phyloP scores from a whole-genome alignment of 306 rosid species.

The Oxytropis ochrocephala region DNA sequence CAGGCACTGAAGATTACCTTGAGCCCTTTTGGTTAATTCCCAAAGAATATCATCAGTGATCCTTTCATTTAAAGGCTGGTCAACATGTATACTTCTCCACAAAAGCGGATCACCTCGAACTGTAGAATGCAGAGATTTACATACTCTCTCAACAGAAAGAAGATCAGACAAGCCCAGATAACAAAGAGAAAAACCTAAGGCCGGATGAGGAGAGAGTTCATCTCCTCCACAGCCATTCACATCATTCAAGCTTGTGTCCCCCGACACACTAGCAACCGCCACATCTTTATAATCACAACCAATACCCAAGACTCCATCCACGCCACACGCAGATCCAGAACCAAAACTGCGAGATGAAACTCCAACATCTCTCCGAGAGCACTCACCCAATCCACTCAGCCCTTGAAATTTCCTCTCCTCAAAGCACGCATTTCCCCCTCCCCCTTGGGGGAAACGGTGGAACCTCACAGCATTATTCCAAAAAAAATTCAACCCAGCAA shows the following conservation, averaged over 20 bases:
- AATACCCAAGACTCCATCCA: conserved; percentile 12
- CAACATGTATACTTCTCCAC: conserved; percentile 71
- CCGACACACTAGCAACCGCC: conserved; percentile 13
- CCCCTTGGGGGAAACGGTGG: conserved; percentile 35
- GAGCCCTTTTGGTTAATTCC: conserved; percentile 58
- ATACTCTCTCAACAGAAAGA: conserved; percentile 58
- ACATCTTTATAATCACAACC: conserved; percentile 7
- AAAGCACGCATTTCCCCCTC: conserved; percentile 7
- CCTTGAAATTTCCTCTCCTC: conserved; percentile 28
- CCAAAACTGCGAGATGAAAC: conserved; percentile 24
- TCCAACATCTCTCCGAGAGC: conserved; percentile 25
- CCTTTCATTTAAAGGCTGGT: conserved; percentile 79
- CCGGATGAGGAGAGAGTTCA: conserved; percentile 44
- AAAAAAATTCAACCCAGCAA: conserved; percentile 57
- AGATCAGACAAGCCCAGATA: conserved; percentile 68
- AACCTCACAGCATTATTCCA: conserved; percentile 59
- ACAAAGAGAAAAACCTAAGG: conserved; percentile 43
- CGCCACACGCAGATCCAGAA: conserved; percentile 30
- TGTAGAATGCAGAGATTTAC: conserved; percentile 47
- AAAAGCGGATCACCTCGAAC: conserved; percentile 59
- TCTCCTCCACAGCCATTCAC: conserved; percentile 24
- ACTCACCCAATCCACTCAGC: conserved; percentile 25
- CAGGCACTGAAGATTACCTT: conserved; percentile 68
- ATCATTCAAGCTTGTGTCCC: conserved; percentile 17
- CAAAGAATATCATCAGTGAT: conserved; percentile 77